These are phyloP conservation scores for Kockiozyma suomiensis DNA, from an alignment of 805 yeast species.

Conservation along the genomic window DNA sequence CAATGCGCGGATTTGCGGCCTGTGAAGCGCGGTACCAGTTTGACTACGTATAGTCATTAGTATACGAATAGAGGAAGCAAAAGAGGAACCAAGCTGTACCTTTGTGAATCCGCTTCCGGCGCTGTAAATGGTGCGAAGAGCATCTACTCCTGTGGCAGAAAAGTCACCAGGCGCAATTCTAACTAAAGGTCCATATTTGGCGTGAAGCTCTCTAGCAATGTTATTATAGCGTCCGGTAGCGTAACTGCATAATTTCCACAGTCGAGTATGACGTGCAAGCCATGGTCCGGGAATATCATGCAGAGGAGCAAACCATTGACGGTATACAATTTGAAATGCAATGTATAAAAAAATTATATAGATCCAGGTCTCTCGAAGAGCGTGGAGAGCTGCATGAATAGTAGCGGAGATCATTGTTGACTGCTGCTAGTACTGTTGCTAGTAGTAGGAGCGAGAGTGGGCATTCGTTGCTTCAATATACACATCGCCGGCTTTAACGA, in stretches of 20 bases:
- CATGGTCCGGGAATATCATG: not conserved
- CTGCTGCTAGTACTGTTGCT: too few relatives aligned
- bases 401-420: not conserved
- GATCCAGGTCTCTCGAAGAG: not conserved
- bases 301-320: not conserved
- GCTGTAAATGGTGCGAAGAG: not conserved
- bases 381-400: too few relatives aligned
- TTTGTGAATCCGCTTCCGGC: not conserved
- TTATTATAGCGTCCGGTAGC: not conserved
- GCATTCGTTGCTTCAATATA: too few relatives aligned
- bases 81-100: not conserved
- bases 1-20: not conserved
- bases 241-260: not conserved
- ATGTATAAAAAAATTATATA: not conserved
- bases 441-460: too few relatives aligned
- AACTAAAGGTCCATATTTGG: not conserved
- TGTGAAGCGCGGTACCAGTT: not conserved
- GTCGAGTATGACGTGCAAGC: not conserved
- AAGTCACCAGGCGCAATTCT: not conserved
- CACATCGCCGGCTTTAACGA: too few relatives aligned
- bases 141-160: not conserved
- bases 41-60: not conserved
- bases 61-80: not conserved
- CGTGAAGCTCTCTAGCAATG: too few relatives aligned
- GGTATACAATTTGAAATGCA: not conserved